Percentiles rank a stretch among this genome's conserved stretches.
Evolutionary conservation across 148 eudicot species (phyloP).

Genomic region (Fagopyrum esculentum): DNA sequence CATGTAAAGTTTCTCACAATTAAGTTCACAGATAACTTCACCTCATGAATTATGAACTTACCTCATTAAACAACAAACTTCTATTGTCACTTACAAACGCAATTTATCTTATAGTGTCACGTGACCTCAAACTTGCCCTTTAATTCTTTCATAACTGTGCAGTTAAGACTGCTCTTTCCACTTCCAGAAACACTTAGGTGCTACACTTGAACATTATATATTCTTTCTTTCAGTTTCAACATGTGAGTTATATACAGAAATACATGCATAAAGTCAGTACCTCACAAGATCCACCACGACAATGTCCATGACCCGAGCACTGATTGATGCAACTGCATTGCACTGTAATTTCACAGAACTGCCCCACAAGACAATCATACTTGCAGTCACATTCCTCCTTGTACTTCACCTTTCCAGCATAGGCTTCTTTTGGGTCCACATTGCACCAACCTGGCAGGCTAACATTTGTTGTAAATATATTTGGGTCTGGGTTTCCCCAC

Average conservation of each 20-base stretch:
- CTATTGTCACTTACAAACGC: neutral
- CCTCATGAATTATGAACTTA: neutral
- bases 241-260: neutral
- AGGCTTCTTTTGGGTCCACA: conserved; percentile 74
- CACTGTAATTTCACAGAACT: conserved; percentile 73
- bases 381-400: conserved; percentile 93
- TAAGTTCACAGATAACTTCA: neutral
- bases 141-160: neutral
- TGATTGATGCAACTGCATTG: conserved; percentile 73
- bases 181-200: neutral
- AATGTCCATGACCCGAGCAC: conserved; percentile 83
- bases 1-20: neutral
- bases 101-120: neutral
- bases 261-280: conserved; percentile 22
- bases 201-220: neutral
- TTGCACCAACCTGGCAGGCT: conserved; percentile 88
- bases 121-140: neutral
- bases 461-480: conserved; percentile 59
- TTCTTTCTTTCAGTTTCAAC: neutral
- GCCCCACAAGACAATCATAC: conserved; percentile 73
- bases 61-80: neutral
- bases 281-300: conserved; percentile 97
- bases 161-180: neutral
- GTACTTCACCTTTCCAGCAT: conserved; percentile 45
- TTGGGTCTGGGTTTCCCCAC: conserved; percentile 68